Percentiles rank a stretch among this genome's conserved stretches.
Evolutionary conservation across 2,329 filamentous ascomycete species (phyloP).

Genomic region (Sarocladium strictum): DNA sequence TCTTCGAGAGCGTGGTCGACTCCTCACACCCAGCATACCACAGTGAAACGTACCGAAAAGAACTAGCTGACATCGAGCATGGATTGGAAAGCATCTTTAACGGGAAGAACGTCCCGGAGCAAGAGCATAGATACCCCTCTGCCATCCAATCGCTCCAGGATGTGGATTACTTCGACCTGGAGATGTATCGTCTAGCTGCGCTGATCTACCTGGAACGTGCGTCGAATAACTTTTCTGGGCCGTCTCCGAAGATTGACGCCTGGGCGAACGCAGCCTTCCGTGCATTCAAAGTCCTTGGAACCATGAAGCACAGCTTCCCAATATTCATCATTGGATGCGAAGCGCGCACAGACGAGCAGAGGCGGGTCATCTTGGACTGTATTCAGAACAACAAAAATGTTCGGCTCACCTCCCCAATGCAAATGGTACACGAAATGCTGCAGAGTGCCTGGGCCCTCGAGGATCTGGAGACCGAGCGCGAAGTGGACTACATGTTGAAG

Average conservation of each 20-base stretch:
- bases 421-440: slow-evolving; percentile 6
- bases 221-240: slow-evolving; percentile 7
- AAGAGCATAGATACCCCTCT: not conserved
- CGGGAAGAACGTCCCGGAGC: not conserved
- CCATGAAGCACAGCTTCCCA: slow-evolving; percentile 10
- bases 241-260: not conserved
- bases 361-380: slow-evolving; percentile 9
- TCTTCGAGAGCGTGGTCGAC: slow-evolving; percentile 6
- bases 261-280: not conserved
- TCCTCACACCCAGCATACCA: slow-evolving; percentile 7
- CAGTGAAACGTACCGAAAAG: not conserved
- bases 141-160: not conserved
- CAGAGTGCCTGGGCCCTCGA: slow-evolving; percentile 8
- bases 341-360: slow-evolving; percentile 12
- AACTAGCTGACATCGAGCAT: not conserved
- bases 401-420: not conserved
- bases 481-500: slow-evolving; percentile 5
- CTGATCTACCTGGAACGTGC: slow-evolving; percentile 11
- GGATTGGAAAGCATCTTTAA: slow-evolving; percentile 5
- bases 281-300: not conserved
- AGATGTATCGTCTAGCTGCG: slow-evolving; percentile 6
- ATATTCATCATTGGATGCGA: slow-evolving; percentile 14
- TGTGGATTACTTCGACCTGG: not conserved
- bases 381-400: not conserved
- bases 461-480: slow-evolving; percentile 4